Evolutionary conservation across 805 yeast genomes (phyloP).

Genomic region (Lipomyces kockii): DNA sequence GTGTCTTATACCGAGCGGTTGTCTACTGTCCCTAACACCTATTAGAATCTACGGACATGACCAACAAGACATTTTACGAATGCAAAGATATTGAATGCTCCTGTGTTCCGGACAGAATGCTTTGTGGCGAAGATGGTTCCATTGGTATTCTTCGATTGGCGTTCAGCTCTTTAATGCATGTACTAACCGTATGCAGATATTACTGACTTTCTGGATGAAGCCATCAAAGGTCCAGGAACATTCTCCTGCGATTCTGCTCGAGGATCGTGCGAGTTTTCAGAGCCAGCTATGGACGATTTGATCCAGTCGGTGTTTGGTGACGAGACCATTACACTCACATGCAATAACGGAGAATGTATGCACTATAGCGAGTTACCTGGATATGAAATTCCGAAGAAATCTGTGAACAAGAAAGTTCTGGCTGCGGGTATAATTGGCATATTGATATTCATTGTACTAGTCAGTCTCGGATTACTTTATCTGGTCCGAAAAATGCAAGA

Average conservation of each 20-base stretch:
- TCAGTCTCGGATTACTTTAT: slow-evolving; percentile 35
- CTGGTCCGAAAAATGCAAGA: slow-evolving; percentile 26
- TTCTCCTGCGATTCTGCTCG: slow-evolving; percentile 74
- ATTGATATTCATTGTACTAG: slow-evolving; percentile 32
- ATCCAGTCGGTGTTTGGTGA: slow-evolving; percentile 95
- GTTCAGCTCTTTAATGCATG: neutral
- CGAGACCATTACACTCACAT: slow-evolving; percentile 77
- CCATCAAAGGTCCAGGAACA: slow-evolving; percentile 92
- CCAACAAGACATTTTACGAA: slow-evolving; percentile 73
- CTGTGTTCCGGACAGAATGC: slow-evolving; percentile 89
- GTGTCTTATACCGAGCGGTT: neutral
- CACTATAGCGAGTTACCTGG: slow-evolving; percentile 95
- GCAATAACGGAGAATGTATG: slow-evolving; percentile 87
- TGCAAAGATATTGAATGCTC: slow-evolving; percentile 82
- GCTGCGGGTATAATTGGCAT: slow-evolving; percentile 22
- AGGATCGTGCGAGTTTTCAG: slow-evolving; percentile 77
- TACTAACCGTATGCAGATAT: slow-evolving; percentile 52
- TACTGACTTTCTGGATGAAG: slow-evolving; percentile 86
- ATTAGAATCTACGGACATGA: slow-evolving; percentile 34
- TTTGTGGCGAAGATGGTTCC: slow-evolving; percentile 93
- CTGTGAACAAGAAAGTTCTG: slow-evolving; percentile 37
- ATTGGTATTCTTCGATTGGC: slow-evolving; percentile 47
- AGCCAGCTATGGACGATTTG: slow-evolving; percentile 94
- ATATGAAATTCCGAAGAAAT: slow-evolving; percentile 65
- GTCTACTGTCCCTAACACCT: neutral